phyloP scores from a whole-genome alignment of 768 basidiomycete species.

The Termitomyces sp. region DNA sequence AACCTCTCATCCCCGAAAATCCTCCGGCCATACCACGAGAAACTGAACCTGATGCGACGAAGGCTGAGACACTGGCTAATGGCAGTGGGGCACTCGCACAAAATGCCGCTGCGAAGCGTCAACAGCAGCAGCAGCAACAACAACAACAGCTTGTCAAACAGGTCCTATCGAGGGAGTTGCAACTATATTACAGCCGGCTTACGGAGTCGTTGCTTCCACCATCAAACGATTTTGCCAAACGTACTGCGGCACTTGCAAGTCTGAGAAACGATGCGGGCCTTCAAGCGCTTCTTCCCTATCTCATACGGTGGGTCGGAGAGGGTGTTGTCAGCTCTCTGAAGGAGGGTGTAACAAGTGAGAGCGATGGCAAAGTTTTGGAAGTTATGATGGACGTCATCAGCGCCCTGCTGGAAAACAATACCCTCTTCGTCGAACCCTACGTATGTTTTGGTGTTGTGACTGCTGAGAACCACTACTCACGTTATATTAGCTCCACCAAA shows the following conservation, averaged over 20 bases:
- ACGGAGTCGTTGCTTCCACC: conserved; percentile 81
- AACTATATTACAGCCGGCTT: conserved; percentile 91
- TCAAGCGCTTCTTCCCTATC: conserved; percentile 87
- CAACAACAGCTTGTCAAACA: conserved; percentile 85
- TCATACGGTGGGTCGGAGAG: conserved; percentile 94
- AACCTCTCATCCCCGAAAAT: conserved; percentile 33
- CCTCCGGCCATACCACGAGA: conserved; percentile 22
- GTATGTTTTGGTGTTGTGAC: conserved; percentile 47
- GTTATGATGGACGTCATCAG: conserved; percentile 82
- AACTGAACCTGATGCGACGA: conserved; percentile 28
- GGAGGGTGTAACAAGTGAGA: conserved; percentile 54
- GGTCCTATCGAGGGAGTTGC: conserved; percentile 89
- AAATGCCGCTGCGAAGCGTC: conserved; percentile 29
- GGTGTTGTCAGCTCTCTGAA: conserved; percentile 69
- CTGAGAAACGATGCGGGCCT: conserved; percentile 87
- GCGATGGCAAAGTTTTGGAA: conserved; percentile 70
- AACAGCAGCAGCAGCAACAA: conserved; percentile 47
- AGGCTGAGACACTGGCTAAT: conserved; percentile 26
- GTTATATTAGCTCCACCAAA: conserved; percentile 81
- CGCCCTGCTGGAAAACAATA: conserved; percentile 81
- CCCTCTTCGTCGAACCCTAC: conserved; percentile 94
- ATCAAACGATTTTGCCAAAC: conserved; percentile 62
- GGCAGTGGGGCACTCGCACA: conserved; percentile 17
- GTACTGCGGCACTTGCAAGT: conserved; percentile 88
- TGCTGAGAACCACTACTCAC: neutral